Evolutionary conservation across 116 monocot species (phyloP).

Genomic region (Trichopus zeylanicus): DNA sequence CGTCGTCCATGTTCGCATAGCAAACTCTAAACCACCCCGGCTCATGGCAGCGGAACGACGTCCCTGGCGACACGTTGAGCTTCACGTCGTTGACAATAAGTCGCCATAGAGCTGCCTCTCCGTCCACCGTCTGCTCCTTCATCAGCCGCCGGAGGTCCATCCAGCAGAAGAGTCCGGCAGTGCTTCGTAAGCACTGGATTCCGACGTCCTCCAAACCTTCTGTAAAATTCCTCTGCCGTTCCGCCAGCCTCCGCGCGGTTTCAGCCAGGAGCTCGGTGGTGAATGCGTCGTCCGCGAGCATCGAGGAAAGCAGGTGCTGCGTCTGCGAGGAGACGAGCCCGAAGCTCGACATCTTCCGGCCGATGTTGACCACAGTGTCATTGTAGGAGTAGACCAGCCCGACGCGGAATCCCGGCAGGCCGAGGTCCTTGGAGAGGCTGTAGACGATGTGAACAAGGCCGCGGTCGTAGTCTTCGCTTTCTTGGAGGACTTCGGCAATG

Average conservation of each 20-base stretch:
- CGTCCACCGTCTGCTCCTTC: slow-evolving; percentile 21
- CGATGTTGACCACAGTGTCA: slow-evolving; percentile 34
- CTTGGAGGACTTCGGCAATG: slow-evolving; percentile 26
- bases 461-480: slow-evolving; percentile 1
- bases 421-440: slow-evolving; percentile 69
- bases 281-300: slow-evolving; percentile 52
- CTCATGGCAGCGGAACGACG: slow-evolving; percentile 43
- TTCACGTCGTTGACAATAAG: slow-evolving; percentile 36
- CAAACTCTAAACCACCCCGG: slow-evolving; percentile 69
- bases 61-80: slow-evolving; percentile 59
- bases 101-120: slow-evolving; percentile 41
- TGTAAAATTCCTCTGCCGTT: slow-evolving; percentile 20
- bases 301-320: slow-evolving; percentile 33
- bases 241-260: slow-evolving; percentile 22
- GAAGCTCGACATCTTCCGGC: slow-evolving; percentile 62
- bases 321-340: slow-evolving; percentile 64
- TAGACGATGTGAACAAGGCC: slow-evolving; percentile 44
- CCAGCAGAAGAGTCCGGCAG: slow-evolving; percentile 43
- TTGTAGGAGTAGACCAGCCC: slow-evolving; percentile 71
- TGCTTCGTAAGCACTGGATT: slow-evolving; percentile 16
- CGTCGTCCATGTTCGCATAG: slow-evolving; percentile 52
- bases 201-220: slow-evolving; percentile 17
- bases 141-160: slow-evolving; percentile 49
- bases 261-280: too few species aligned
- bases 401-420: slow-evolving; percentile 67